Base-by-base conservation (phyloP, 768 basidiomycete species). In the Tremella mesenterica region DNA sequence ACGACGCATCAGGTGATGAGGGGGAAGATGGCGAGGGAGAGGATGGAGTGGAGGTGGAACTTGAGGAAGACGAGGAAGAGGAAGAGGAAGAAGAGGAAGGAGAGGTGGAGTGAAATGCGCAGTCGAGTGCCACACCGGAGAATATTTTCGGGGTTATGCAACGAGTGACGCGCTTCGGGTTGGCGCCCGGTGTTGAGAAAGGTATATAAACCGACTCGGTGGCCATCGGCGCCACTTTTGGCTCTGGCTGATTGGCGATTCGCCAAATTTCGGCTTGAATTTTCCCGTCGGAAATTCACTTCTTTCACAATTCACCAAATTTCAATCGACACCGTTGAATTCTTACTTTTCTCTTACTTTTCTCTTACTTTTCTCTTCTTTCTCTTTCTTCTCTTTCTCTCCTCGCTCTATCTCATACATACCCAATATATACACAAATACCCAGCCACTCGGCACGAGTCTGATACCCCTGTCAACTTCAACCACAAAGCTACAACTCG, bases 81-180 rank as follows among this genome's bases (percentile, higher is more conserved):
- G 60, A 59, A 39, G 65, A 58, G 21, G 60, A 62, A 25, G 63
- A 64, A 28, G 58, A 62, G 41, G 56, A 64, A 45, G 53, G 43
- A 44, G 43, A 44, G 10, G 10, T 12, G 43, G 18, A 23, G 44
- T 18, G 44, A 21, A 23, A 45, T 25, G 44, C n/a, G 44, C 38
- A n/a, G n/a, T n/a, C n/a, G n/a, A n/a, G n/a, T 41, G 38, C 38
- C 18, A 34, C 33, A 18, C 33, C 12, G 18, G 10, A 18, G 33
- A 10, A 10, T 5, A n/a, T 14, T 41, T 14, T 41, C 38, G 38
- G 38, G 23, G 38, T 41, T 41, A 41, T 41, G 38, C 4, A 16
- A 34, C n/a, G 23, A 41, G n/a, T n/a, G n/a, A n/a, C n/a, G n/a
- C n/a, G n/a, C n/a, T n/a, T n/a, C n/a, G n/a, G n/a, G n/a, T n/a